phyloP scores from a whole-genome alignment of 352 stramenopile species.

The Phytopythium helicoides region DNA sequence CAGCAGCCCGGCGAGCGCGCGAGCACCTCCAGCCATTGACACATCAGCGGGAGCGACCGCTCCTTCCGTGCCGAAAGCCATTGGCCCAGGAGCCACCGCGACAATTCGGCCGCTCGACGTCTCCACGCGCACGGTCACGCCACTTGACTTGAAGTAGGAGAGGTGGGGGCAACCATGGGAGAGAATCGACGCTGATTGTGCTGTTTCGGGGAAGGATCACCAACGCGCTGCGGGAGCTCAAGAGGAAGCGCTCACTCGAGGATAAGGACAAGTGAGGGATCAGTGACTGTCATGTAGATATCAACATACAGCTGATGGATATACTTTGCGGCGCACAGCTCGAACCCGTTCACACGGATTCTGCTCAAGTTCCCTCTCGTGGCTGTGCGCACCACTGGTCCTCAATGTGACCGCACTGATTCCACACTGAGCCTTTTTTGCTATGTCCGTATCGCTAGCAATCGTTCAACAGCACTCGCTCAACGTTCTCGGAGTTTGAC shows the following conservation, averaged over 20 bases:
- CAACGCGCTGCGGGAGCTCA: conserved; percentile 72
- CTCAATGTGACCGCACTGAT: background rate
- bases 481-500: conserved; percentile 67
- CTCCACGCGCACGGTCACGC: conserved; percentile 18
- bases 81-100: conserved; percentile 28
- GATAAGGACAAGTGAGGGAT: conserved; percentile 45
- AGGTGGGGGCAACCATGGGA: background rate
- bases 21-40: background rate
- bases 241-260: conserved; percentile 48
- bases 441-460: conserved; percentile 17
- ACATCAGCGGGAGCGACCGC: background rate
- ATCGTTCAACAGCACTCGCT: conserved; percentile 78
- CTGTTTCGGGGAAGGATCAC: conserved; percentile 52
- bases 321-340: background rate
- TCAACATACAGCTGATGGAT: background rate
- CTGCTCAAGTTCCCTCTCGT: conserved; percentile 76
- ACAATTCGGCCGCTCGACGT: conserved; percentile 57
- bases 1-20: background rate
- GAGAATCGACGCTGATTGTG: background rate
- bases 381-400: conserved; percentile 19
- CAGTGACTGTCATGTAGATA: background rate
- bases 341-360: conserved; percentile 78
- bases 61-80: conserved; percentile 9
- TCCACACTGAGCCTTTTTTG: background rate
- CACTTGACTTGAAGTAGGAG: conserved; percentile 69